Evolutionary conservation across 1,284 basidiomycete genomes (phyloP), one percentile per base, ranked within the genome.

Genomic region (Ustilago lituana): DNA sequence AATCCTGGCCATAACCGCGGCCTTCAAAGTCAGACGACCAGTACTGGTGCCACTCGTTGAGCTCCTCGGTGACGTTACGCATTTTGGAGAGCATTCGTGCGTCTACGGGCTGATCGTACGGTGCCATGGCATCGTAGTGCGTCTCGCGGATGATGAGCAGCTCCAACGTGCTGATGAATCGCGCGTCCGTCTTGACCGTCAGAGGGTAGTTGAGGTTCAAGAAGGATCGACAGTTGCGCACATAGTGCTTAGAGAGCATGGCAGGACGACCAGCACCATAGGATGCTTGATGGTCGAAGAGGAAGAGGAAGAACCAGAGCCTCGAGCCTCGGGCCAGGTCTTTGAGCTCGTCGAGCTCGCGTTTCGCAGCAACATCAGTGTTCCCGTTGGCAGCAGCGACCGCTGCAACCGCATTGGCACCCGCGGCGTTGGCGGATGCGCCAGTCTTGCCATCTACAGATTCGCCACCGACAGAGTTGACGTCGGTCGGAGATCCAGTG

Each of bases 261-360:
- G 94, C 88, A 4, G 94, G 93, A 26, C 92, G 88, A 31, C 93
- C 93, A 1, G 91, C 94, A 3, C 92, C 93, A 73, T 94, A 95
- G 1, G 92, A 93, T 83, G 95, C 87, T 77, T 59, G 52, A 20
- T 77, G 91, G 83, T 93, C 91, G 76, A 93, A 92, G 89, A 92
- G 92, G 82, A 94, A 95, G 35, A 94, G 86, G 81, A 92, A 94
- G 62, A 95, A 85, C 94, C 93, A 96, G 60, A 95, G 93, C 45
- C 94, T 86, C 1, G 92, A 91, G 7, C 71, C 62, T 20, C 62
- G 32, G 1, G 64, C 58, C 26, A 74, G 22, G 33, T 66, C 68
- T 40, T 62, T 62, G 7, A 64, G 49, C 45, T 70, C 58, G 15
- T 74, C 67, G 17, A 71, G 32, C 32, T 53, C 52, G 22, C 61